Evolutionary conservation across 2,329 filamentous ascomycete genomes (phyloP).

Genomic region (Clonostachys rhizophaga): DNA sequence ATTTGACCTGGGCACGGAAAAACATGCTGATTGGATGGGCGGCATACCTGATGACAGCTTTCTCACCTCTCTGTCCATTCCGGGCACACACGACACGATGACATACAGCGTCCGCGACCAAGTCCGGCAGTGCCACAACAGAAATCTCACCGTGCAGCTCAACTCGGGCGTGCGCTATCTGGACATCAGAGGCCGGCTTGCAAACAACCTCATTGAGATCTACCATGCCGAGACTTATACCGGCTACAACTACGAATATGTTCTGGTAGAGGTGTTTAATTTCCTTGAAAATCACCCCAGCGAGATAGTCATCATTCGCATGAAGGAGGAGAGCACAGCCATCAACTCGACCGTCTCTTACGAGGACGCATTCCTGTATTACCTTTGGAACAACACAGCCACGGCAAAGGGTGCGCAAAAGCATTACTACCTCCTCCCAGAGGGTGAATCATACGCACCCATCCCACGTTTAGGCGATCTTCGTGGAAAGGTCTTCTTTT

Average conservation of each 20-base stretch:
- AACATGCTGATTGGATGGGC: conserved; percentile 29
- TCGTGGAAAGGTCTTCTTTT: conserved; percentile 38
- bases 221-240: conserved; percentile 41
- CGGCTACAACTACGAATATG: conserved; percentile 35
- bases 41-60: conserved; percentile 29
- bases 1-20: conserved; percentile 22
- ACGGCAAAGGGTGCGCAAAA: conserved; percentile 24
- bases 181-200: conserved; percentile 39
- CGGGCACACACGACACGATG: conserved; percentile 50
- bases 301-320: conserved; percentile 41
- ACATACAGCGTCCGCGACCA: conserved; percentile 32
- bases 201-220: conserved; percentile 35
- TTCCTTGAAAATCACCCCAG: conserved; percentile 39
- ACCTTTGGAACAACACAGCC: conserved; percentile 22
- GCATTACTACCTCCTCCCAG: conserved; percentile 30
- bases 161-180: conserved; percentile 41
- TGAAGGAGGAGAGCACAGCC: conserved; percentile 40
- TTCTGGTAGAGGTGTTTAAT: conserved; percentile 33
- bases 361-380: conserved; percentile 36
- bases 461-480: conserved; percentile 38
- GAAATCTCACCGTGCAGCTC: conserved; percentile 39
- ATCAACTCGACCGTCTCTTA: conserved; percentile 31
- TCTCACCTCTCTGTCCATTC: conserved; percentile 40
- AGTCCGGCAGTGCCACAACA: conserved; percentile 41
- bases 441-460: conserved; percentile 18